Conservation (phyloP, 192 early-diverging fungal species). For the Backusella luteola region DNA sequence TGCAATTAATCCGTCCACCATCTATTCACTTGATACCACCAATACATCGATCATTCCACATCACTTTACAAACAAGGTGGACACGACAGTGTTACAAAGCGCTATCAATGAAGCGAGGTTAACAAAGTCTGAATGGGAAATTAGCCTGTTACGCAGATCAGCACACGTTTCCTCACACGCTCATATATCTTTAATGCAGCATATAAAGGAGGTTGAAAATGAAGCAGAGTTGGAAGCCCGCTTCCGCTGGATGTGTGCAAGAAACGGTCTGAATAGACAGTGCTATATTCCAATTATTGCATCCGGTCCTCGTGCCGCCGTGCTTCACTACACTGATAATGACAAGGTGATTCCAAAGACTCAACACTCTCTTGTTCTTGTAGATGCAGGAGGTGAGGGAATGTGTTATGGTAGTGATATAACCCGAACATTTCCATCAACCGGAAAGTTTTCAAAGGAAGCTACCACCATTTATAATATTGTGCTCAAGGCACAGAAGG, state of each 20-base stretch:
- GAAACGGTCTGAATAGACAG: constrained; percentile 67
- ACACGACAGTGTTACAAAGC: constrained; percentile 31
- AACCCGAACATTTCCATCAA: constrained; percentile 84
- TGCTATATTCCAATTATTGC: constrained; percentile 87
- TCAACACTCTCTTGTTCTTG: constrained; percentile 60
- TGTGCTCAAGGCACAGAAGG: constrained; percentile 78
- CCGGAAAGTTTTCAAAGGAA: constrained; percentile 67
- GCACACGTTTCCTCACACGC: constrained; percentile 74
- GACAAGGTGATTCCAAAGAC: constrained; percentile 47
- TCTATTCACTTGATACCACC: constrained; percentile 53
- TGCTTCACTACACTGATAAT: constrained; percentile 85
- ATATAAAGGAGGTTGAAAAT: constrained; percentile 53
- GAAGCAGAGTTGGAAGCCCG: constrained; percentile 77
- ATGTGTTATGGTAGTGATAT: constrained; percentile 87
- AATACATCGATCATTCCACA: constrained; percentile 36
- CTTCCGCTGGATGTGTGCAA: constrained; percentile 72
- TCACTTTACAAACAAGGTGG: background rate
- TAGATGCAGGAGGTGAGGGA: constrained; percentile 85
- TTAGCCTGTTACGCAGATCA: constrained; percentile 71
- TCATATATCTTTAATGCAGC: constrained; percentile 78
- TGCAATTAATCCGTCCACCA: constrained; percentile 41
- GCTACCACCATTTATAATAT: constrained; percentile 80
- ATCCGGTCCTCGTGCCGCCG: constrained; percentile 71
- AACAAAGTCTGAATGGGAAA: constrained; percentile 76
- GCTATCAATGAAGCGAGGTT: constrained; percentile 77